These are phyloP conservation scores for Solanum acaule DNA, from an alignment of 257 asterid genomes.

Conservation along the genomic window DNA sequence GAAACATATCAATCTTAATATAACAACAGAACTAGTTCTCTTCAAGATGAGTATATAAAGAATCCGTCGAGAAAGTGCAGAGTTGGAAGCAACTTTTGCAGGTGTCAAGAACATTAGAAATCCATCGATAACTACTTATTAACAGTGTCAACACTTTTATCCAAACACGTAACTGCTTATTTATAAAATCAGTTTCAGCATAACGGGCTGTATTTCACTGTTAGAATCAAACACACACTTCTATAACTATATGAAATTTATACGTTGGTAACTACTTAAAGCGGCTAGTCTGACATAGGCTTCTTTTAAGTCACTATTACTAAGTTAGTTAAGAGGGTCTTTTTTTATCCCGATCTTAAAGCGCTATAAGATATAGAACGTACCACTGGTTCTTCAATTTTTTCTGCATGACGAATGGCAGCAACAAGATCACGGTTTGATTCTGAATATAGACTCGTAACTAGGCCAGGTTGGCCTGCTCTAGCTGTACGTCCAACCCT, in stretches of 20 bases:
- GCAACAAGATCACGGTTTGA: conserved; percentile 72
- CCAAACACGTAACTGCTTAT: not conserved
- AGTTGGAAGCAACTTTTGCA: not conserved
- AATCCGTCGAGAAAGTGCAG: not conserved
- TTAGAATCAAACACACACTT: not conserved
- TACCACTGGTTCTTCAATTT: conserved; percentile 73
- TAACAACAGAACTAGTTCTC: not conserved
- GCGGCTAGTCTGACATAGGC: not conserved
- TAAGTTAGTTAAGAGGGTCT: not conserved
- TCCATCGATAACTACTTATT: not conserved
- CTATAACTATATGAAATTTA: not conserved
- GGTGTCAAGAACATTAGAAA: not conserved
- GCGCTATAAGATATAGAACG: not conserved
- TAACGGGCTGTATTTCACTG: not conserved
- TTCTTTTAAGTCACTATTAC: not conserved
- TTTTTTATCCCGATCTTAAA: not conserved
- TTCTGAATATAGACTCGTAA: conserved; percentile 65
- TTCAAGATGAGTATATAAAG: not conserved
- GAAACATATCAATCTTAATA: not conserved
- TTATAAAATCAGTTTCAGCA: not conserved
- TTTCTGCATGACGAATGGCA: conserved; percentile 84
- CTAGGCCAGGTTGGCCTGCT: conserved; percentile 89
- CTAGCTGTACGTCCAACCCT: conserved; percentile 97
- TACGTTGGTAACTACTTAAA: not conserved
- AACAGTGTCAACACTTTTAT: not conserved